These are phyloP conservation scores for Calocybe indica DNA, from an alignment of 768 basidiomycete genomes.

Conservation along the genomic window DNA sequence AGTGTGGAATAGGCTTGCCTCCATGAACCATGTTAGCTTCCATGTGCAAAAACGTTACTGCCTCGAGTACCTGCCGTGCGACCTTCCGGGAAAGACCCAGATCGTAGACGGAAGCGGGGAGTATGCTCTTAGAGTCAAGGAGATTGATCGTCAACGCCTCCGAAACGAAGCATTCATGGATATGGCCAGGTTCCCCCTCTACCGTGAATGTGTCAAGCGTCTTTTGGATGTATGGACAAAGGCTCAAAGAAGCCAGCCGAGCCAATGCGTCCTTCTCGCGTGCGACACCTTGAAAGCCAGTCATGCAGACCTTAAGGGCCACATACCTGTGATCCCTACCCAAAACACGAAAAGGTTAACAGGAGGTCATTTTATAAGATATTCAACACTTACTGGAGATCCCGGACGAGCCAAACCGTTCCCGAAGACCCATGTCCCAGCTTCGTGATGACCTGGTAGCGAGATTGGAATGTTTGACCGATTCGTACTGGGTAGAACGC, in stretches of 20 bases:
- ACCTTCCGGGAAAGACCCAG: background rate
- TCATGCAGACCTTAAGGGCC: conserved; percentile 10
- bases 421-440: conserved; percentile 22
- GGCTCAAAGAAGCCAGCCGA: background rate
- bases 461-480: conserved; percentile 21
- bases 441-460: conserved; percentile 26
- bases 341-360: background rate
- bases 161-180: conserved; percentile 2
- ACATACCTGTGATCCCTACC: conserved; percentile 5
- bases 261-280: too few relatives aligned
- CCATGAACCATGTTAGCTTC: conserved; percentile 13
- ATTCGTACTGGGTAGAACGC: conserved; percentile 24
- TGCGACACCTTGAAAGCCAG: too few relatives aligned
- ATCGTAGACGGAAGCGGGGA: background rate
- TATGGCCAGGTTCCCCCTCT: background rate
- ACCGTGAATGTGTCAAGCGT: background rate
- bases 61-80: conserved; percentile 5
- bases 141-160: background rate
- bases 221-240: background rate
- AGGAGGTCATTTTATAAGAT: background rate
- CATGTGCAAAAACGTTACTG: conserved; percentile 9
- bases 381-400: conserved; percentile 8
- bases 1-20: conserved; percentile 1
- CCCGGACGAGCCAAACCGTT: conserved; percentile 23
- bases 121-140: background rate